A percentile compares a stretch with the other conserved stretches of the same genome.
These are phyloP conservation scores for Debaryomyces castellii DNA, from an alignment of 805 yeast species.

Conservation along the genomic window DNA sequence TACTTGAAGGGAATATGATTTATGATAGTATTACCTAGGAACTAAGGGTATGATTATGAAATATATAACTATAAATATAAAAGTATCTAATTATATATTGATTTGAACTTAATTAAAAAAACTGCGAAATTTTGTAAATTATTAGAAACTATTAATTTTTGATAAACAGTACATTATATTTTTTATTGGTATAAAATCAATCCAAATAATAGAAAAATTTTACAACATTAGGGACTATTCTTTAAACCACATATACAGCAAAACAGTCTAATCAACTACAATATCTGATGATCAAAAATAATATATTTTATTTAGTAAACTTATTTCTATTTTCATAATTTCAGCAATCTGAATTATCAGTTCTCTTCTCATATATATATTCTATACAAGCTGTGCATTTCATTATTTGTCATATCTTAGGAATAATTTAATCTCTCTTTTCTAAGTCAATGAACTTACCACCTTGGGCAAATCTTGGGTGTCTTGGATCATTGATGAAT, in stretches of 20 bases:
- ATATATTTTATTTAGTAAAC: background rate
- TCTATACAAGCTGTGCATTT: background rate
- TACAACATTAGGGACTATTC: too few relatives aligned
- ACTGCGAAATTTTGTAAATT: too few relatives aligned
- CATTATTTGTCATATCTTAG: background rate
- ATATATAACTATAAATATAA: background rate
- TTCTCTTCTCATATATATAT: background rate
- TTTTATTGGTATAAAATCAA: too few relatives aligned
- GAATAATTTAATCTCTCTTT: slow-evolving; percentile 14
- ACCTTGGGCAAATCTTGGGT: slow-evolving; percentile 75
- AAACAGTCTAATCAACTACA: background rate
- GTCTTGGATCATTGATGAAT: slow-evolving; percentile 93
- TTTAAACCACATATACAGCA: too few relatives aligned
- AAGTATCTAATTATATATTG: too few relatives aligned
- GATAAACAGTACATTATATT: too few relatives aligned
- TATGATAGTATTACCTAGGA: background rate
- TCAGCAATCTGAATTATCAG: background rate
- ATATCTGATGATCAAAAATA: background rate
- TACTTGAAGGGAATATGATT: background rate
- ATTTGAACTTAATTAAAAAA: too few relatives aligned
- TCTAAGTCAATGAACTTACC: slow-evolving; percentile 40
- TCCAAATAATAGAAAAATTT: too few relatives aligned
- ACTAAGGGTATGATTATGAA: background rate
- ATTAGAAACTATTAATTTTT: too few relatives aligned
- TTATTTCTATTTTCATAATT: slow-evolving; percentile 3